These are phyloP conservation scores for Phragmites australis DNA, from an alignment of 176 grass and related monocot genomes.

Conservation along the genomic window DNA sequence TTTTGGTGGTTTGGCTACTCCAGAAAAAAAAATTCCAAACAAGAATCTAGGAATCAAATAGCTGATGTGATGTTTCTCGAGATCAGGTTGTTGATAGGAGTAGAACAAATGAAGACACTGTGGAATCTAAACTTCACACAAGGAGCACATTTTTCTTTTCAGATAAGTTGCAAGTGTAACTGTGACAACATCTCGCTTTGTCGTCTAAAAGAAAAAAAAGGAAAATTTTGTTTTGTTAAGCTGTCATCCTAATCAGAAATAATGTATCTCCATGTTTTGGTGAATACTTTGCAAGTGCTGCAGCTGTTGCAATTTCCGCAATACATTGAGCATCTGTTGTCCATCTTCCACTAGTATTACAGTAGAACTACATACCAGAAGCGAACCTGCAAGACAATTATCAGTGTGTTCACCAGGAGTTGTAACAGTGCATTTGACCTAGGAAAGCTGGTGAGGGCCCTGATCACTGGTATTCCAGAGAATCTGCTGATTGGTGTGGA, in stretches of 20 bases:
- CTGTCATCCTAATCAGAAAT: constrained; percentile 12
- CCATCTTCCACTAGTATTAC: constrained; percentile 17
- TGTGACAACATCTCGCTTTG: background rate
- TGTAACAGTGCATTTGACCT: constrained; percentile 42
- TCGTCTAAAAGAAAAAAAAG: background rate
- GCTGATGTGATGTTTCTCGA: constrained; percentile 41
- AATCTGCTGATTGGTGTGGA: constrained; percentile 43
- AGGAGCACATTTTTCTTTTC: constrained; percentile 13
- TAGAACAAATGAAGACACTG: constrained; percentile 49
- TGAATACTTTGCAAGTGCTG: background rate
- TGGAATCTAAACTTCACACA: constrained; percentile 32
- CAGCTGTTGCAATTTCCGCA: constrained; percentile 12
- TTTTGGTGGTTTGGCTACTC: constrained; percentile 24
- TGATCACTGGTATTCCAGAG: constrained; percentile 27
- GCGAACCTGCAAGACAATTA: background rate
- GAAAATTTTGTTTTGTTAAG: background rate
- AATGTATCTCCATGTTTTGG: background rate
- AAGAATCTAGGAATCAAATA: constrained; percentile 42
- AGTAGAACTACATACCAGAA: constrained; percentile 14
- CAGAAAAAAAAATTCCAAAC: background rate
- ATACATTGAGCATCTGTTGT: background rate
- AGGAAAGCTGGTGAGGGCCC: constrained; percentile 30
- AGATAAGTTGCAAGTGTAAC: constrained; percentile 24
- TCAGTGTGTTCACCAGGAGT: constrained; percentile 21
- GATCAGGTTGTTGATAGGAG: constrained; percentile 45